Base-by-base conservation (phyloP, 139 green algal genomes). In the Closterium sp. region DNA sequence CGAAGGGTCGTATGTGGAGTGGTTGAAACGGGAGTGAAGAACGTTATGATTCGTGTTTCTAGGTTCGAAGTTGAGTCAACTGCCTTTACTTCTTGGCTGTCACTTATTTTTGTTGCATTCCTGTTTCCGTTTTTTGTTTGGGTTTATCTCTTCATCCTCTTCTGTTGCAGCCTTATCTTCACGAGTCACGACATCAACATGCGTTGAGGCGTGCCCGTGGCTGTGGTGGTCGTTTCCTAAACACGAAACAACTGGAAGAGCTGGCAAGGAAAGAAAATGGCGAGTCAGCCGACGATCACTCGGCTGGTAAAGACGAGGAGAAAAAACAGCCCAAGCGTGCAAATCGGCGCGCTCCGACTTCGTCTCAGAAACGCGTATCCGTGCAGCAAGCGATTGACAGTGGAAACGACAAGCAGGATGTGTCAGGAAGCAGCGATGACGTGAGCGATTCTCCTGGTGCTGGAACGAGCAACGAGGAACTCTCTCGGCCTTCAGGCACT, bases 181-280 rank as follows among this genome's bases (percentile, higher is more conserved):
- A 97, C 93, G 94, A 97, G 92, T 97, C 95, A 28, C 94, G 96
- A 17, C 96, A 97, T 87, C 95, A 97, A 30, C 96, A 97, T 91
- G 96, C 96, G 32, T 92, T 92, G 45, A 93, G 95, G 89, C 89
- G 96, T 21, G 70, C 95, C 22, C 93, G 96, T 9, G 96, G 96
- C 3, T 88, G 94, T 3, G 96, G 96, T 11, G 96, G 96, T 29
- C 92, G 96, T 10, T 97, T 97, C 87, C 86, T 97, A 22, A 95
- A 91, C 90, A 96, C 93, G n/a, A 95, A 96, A 73, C 50, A 73
- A 22, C 50, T 73, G 50, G 50, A 73, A 73, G 50, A 73, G 17
- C 50, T 73, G 86, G 31, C 84, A 31, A 87, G 95, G 42, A 73
- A 95, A n/a, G 90, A 87, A 29, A 87, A 87, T 87, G 84, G 84